Evolutionary conservation across 2,329 filamentous ascomycete genomes (phyloP).

Genomic region (Aspergillus fumigatus): DNA sequence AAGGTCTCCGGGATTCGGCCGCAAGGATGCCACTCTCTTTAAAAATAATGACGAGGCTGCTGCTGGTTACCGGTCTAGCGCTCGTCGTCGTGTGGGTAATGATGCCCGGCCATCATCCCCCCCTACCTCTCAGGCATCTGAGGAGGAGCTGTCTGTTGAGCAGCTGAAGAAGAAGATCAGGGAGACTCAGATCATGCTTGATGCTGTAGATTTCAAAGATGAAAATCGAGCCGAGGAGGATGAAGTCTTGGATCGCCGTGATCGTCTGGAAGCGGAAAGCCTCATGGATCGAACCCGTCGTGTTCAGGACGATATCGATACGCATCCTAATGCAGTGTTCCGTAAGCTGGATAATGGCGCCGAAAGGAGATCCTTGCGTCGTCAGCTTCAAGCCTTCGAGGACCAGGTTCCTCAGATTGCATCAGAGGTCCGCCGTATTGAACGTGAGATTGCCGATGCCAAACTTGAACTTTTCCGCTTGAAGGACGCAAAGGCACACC

Average conservation of each 20-base stretch:
- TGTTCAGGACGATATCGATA: slow-evolving; percentile 91
- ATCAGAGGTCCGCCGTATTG: slow-evolving; percentile 83
- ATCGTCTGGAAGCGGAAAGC: slow-evolving; percentile 88
- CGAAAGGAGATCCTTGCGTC: slow-evolving; percentile 77
- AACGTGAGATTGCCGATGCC: slow-evolving; percentile 88
- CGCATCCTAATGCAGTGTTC: slow-evolving; percentile 72
- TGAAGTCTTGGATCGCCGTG: slow-evolving; percentile 81
- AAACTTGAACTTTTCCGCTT: slow-evolving; percentile 89
- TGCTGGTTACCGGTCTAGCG: slow-evolving; percentile 88
- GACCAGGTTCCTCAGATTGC: slow-evolving; percentile 89
- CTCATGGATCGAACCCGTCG: slow-evolving; percentile 87
- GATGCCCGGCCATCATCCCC: slow-evolving; percentile 73
- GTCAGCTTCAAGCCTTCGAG: slow-evolving; percentile 81
- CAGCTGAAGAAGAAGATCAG: slow-evolving; percentile 88
- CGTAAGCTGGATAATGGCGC: slow-evolving; percentile 76
- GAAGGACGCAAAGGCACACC: slow-evolving; percentile 88
- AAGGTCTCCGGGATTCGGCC: slow-evolving; percentile 54
- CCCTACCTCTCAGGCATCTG: slow-evolving; percentile 61
- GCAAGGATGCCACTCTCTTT: slow-evolving; percentile 94
- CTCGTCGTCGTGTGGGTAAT: slow-evolving; percentile 73
- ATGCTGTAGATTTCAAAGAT: slow-evolving; percentile 94
- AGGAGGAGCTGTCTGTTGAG: slow-evolving; percentile 79
- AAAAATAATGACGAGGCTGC: slow-evolving; percentile 87
- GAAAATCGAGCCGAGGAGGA: slow-evolving; percentile 88
- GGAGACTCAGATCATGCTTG: slow-evolving; percentile 89